Conservation (phyloP, 306 rosid species). For the Nissolia schottii region DNA sequence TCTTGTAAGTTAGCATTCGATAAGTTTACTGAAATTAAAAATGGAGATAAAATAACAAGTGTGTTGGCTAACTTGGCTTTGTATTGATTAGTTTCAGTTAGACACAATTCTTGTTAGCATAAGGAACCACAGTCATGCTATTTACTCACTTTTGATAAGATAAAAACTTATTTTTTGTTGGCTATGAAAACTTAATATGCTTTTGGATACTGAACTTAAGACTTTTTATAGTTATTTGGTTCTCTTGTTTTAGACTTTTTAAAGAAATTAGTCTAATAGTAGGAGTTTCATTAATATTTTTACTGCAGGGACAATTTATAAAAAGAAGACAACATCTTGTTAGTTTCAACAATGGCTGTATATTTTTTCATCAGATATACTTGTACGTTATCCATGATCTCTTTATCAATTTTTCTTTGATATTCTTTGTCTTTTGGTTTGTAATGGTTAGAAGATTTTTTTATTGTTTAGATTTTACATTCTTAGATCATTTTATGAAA, state of each 20-base stretch:
- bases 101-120: not conserved
- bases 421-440: slow-evolving; percentile 6
- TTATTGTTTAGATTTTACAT: not conserved
- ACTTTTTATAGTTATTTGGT: no score
- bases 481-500: not conserved
- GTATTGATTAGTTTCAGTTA: not conserved
- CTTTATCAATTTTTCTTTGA: slow-evolving; percentile 19
- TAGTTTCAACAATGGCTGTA: slow-evolving; percentile 93
- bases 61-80: not conserved
- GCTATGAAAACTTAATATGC: no score
- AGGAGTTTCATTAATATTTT: no score
- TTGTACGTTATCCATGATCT: slow-evolving; percentile 43
- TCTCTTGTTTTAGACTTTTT: no score
- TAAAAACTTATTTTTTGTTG: not conserved
- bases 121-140: not conserved
- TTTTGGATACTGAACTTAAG: no score
- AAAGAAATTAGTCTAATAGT: no score
- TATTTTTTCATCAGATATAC: slow-evolving; percentile 83
- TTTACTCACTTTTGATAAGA: not conserved
- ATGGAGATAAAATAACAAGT: not conserved
- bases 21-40: no score
- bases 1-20: no score
- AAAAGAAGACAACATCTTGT: no score
- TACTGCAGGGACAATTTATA: no score
- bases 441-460: slow-evolving; percentile 5